These are phyloP conservation scores for Avena eriantha DNA, from an alignment of 176 grass and related monocot genomes.

Conservation along the genomic window DNA sequence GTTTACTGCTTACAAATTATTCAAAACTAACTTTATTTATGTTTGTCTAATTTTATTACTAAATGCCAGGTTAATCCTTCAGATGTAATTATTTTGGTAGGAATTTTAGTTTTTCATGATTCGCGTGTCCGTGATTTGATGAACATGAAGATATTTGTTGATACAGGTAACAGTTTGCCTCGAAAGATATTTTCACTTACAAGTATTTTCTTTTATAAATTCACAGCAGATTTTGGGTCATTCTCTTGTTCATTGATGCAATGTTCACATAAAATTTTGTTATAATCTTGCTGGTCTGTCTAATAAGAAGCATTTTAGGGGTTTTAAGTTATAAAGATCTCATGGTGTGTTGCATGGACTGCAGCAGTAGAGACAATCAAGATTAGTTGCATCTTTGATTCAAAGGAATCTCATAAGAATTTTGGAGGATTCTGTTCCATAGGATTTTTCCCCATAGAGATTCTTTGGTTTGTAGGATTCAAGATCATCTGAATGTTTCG, in stretches of 20 bases:
- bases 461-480: not conserved
- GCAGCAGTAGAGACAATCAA: conserved; percentile 3
- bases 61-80: conserved; percentile 85
- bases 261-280: not conserved
- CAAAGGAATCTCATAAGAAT: not conserved
- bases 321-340: conserved; percentile 5
- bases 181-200: not conserved
- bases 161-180: conserved; percentile 68
- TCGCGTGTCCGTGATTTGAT: conserved; percentile 86
- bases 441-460: not conserved
- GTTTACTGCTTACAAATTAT: conserved; percentile 9
- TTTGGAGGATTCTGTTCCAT: not conserved
- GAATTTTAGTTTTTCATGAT: conserved; percentile 98
- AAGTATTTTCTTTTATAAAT: not conserved
- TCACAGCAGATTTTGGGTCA: not conserved
- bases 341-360: not conserved
- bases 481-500: not conserved
- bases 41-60: conserved; percentile 14
- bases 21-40: conserved; percentile 32
- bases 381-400: not conserved
- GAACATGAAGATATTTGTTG: conserved; percentile 99
- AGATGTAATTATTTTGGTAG: conserved; percentile 97
- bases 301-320: not conserved
- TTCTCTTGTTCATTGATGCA: conserved; percentile 14
- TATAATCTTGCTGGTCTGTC: not conserved